These are phyloP conservation scores for Xylaria sp. DNA, from an alignment of 2,329 filamentous ascomycete species.

Conservation along the genomic window DNA sequence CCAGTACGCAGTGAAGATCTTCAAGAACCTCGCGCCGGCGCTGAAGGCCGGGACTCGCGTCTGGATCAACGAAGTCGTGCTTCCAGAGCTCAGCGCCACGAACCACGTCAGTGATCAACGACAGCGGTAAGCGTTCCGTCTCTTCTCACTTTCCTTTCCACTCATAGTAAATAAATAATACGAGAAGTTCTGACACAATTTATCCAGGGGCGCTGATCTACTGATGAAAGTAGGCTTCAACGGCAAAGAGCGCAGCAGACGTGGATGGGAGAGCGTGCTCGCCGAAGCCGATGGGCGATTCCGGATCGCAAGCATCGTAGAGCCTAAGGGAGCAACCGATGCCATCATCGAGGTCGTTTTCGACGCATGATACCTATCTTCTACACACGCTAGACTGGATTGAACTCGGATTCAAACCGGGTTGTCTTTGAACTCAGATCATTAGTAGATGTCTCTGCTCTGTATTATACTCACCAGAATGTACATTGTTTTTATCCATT, in stretches of 20 bases:
- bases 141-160: not conserved
- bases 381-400: not conserved
- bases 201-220: conserved; percentile 42
- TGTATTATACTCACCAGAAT: conserved; percentile 10
- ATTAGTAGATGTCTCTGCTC: conserved; percentile 4
- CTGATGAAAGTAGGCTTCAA: conserved; percentile 41
- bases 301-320: conserved; percentile 34
- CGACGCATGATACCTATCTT: conserved; percentile 22
- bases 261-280: conserved; percentile 39
- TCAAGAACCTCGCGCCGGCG: conserved; percentile 48
- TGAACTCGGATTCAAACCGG: not conserved
- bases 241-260: conserved; percentile 37
- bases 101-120: conserved; percentile 29
- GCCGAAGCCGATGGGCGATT: conserved; percentile 38
- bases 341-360: conserved; percentile 39
- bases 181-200: not conserved
- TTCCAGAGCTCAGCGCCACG: conserved; percentile 37
- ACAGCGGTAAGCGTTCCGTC: conserved; percentile 24
- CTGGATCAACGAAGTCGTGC: conserved; percentile 45
- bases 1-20: conserved; percentile 48
- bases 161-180: not conserved
- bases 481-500: not conserved
- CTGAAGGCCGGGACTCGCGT: conserved; percentile 44
- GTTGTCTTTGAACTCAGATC: not conserved
- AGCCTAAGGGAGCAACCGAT: conserved; percentile 34